Conservation (phyloP, 495 filamentous ascomycete species). For the Daldinia bambusicola region DNA sequence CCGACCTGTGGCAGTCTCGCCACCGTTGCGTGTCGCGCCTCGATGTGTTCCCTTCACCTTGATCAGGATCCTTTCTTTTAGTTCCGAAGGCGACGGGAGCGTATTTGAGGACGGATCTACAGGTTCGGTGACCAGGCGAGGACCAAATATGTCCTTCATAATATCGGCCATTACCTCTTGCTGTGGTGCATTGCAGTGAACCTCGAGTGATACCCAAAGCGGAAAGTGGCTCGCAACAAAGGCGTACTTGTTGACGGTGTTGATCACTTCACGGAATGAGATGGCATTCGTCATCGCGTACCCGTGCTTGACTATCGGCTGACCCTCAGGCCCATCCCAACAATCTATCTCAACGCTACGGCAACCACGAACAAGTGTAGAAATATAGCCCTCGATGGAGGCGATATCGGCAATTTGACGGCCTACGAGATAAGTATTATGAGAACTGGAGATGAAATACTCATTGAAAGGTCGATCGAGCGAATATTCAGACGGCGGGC, state of each 20-base stretch:
- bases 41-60: conserved; percentile 82
- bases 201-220: conserved; percentile 92
- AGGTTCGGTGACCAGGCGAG: conserved; percentile 79
- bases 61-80: conserved; percentile 84
- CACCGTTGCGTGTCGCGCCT: conserved; percentile 49
- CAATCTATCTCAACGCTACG: conserved; percentile 97
- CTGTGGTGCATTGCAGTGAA: conserved; percentile 86
- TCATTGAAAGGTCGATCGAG: conserved; percentile 91
- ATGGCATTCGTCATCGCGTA: conserved; percentile 88
- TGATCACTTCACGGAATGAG: conserved; percentile 87
- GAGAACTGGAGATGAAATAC: conserved; percentile 98
- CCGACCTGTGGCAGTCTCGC: conserved; percentile 60
- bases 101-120: conserved; percentile 69
- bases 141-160: conserved; percentile 83
- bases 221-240: conserved; percentile 85
- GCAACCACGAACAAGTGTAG: conserved; percentile 86
- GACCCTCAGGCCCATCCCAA: conserved; percentile 90
- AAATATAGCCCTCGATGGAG: conserved; percentile 93
- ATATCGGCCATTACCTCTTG: conserved; percentile 90
- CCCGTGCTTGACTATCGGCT: conserved; percentile 89
- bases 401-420: conserved; percentile 89
- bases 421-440: conserved; percentile 96
- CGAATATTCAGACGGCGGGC: conserved; percentile 62
- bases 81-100: conserved; percentile 86
- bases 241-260: conserved; percentile 91